Evolutionary conservation across 345 rosid species (phyloP).

Genomic region (Theobroma cacao): DNA sequence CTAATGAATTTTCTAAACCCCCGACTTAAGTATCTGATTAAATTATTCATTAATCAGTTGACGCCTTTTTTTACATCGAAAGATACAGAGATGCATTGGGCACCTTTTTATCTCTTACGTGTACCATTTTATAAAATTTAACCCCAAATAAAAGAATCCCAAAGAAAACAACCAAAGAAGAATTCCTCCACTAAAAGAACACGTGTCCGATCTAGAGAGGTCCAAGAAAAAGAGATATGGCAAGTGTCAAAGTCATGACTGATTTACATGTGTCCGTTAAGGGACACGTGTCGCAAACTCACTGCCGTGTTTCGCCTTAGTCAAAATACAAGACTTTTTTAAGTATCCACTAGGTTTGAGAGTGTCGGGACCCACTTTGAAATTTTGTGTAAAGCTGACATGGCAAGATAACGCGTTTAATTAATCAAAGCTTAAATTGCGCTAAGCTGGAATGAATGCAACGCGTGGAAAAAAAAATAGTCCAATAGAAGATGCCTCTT

Average conservation of each 20-base stretch:
- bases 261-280: not conserved
- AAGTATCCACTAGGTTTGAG: not conserved
- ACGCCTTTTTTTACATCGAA: conserved; percentile 3
- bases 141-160: not conserved
- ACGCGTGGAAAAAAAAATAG: not conserved
- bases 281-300: not conserved
- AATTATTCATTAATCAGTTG: not conserved
- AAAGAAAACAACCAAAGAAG: conserved; percentile 20
- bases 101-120: not conserved
- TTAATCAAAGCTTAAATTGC: not conserved
- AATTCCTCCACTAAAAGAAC: not conserved
- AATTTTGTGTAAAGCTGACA: not conserved
- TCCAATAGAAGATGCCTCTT: not conserved
- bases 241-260: not conserved
- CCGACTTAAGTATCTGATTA: not conserved
- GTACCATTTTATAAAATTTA: not conserved
- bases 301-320: not conserved
- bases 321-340: not conserved
- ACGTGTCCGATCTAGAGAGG: not conserved
- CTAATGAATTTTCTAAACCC: not conserved
- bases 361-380: not conserved
- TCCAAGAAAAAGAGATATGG: not conserved
- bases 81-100: not conserved
- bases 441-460: not conserved
- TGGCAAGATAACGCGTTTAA: not conserved